Evolutionary conservation across 495 filamentous ascomycete genomes (phyloP), one percentile per base, ranked within the genome.

Genomic region (Coniosporium apollinis): DNA sequence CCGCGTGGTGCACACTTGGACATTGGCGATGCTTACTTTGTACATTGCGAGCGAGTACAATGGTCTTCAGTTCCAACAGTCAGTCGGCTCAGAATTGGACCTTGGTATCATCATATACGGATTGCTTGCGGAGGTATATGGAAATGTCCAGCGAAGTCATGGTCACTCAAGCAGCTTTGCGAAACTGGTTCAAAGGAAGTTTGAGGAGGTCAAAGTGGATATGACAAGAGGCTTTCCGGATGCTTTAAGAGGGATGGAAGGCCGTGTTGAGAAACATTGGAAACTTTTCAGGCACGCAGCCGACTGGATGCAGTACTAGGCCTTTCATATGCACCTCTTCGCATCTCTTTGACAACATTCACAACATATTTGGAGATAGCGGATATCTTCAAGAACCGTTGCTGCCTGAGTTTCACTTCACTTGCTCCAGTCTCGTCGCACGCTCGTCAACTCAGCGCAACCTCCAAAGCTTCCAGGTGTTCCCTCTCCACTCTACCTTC

Each of bases 1-100:
- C 10, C 46, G 56, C 1, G 47, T 60, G 7, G 52, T 54, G 3
- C 56, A 60, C 37, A 45, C 39, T 17, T 58, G 46, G 43, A 47
- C 44, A n/a, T 43, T 52, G 29, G 49, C 49, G 11, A 51, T 41
- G 43, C 33, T 60, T 24, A 34, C 48, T 1, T 30, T 47, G 20
- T 48, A 49, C 21, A 19, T 60, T 2, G 41, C 47, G 1, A 38
- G 39, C 20, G 20, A 44, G 22, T 19, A 24, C 31, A n/a, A 33
- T 29, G 9, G 30, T 20, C 15, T 33, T 39, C 1, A 18, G 22
- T 19, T 38, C 28, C n/a, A 41, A 30, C 13, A 41, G 28, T 28
- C 38, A 13, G 10, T 49, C 2, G 17, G 24, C 10, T 29, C 24
- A 4, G 46, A 41, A 5, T 22, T 51, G 4, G 49, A 60, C 35